Base-by-base conservation (phyloP, 176 grass and related monocot genomes). In the Phoenix roebelenii region DNA sequence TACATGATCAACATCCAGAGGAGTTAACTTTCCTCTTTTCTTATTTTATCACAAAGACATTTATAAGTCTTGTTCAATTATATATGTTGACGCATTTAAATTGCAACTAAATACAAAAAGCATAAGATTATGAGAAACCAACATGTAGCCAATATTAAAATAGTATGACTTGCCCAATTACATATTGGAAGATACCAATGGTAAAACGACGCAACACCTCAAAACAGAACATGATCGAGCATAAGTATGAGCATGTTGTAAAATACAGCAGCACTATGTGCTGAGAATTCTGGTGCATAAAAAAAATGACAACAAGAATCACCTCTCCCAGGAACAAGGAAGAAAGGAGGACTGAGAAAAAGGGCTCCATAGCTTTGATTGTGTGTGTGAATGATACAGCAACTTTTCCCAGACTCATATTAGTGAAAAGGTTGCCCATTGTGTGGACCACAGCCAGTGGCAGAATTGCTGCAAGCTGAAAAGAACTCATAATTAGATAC, bases 361-460 rank as follows among this genome's bases (percentile, higher is more conserved):
- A 85, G 76, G 86, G 86, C 52, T 90, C 82, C 86, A 85, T 89
- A 63, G 86, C 86, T 67, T 89, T 89, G 68, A 89, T 89, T 19
- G 81, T 89, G 64, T 89, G 86, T 0, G 86, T 89, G 72, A 85
- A 89, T 57, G 86, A 89, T 23, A 85, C 86, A 19, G 86, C 58
- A 73, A 90, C 78, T 63, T 79, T 85, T 20, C 86, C 82, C 25
- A 90, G 83, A 65, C 86, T 90, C 82, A 90, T 78, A 48, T 82
- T 90, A 55, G 86, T 90, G 72, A 90, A 90, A 20, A 90, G 77
- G 72, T 85, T 90, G 51, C 86, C 86, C 82, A 90, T 48, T 25
- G 86, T 90, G 60, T 90, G 86, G 23, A 90, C 86, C 1, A 77
- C 3, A 60, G 86, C 82, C 32, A 90, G 67, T 24, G 77, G 86